A percentile compares a stretch with the other conserved stretches of the same genome.
Evolutionary conservation across 2,329 filamentous ascomycete species (phyloP).

Genomic region (Monilinia laxa): DNA sequence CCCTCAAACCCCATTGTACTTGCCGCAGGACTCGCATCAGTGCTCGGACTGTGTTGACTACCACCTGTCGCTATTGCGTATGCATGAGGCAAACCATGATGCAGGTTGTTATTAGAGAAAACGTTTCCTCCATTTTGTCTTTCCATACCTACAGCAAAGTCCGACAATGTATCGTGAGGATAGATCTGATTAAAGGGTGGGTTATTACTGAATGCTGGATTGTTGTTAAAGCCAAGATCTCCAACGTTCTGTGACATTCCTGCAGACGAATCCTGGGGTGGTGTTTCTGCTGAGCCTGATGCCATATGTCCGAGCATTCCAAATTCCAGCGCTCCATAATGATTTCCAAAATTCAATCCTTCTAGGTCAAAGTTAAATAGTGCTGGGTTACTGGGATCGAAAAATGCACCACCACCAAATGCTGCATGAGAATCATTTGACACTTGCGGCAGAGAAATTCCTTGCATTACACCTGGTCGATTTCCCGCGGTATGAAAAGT

Average conservation of each 20-base stretch:
- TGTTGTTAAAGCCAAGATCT: conserved; percentile 37
- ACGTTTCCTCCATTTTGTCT: conserved; percentile 45
- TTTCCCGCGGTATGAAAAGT: conserved; percentile 60
- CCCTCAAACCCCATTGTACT: conserved; percentile 55
- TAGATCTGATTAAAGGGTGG: conserved; percentile 52
- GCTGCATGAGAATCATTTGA: conserved; percentile 47
- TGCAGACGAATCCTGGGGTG: conserved; percentile 59
- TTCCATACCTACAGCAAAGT: conserved; percentile 51
- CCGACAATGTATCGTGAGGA: conserved; percentile 49
- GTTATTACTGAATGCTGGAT: conserved; percentile 37
- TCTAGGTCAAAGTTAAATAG: conserved; percentile 96
- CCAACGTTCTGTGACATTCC: conserved; percentile 51
- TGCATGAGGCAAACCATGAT: conserved; percentile 63
- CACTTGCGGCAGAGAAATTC: conserved; percentile 43
- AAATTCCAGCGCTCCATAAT: conserved; percentile 94
- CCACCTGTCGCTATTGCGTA: conserved; percentile 63
- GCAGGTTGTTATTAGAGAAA: conserved; percentile 48
- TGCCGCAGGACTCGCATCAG: conserved; percentile 60
- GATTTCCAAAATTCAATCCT: conserved; percentile 90
- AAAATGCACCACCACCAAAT: conserved; percentile 59
- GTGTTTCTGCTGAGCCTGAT: conserved; percentile 79
- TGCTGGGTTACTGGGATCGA: conserved; percentile 88
- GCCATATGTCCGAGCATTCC: conserved; percentile 96
- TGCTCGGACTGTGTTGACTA: conserved; percentile 63
- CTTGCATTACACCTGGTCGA: conserved; percentile 49